Evolutionary conservation across 305 asterid species (phyloP), one percentile per base, ranked within the genome.

Genomic region (Euphrasia arctica): DNA sequence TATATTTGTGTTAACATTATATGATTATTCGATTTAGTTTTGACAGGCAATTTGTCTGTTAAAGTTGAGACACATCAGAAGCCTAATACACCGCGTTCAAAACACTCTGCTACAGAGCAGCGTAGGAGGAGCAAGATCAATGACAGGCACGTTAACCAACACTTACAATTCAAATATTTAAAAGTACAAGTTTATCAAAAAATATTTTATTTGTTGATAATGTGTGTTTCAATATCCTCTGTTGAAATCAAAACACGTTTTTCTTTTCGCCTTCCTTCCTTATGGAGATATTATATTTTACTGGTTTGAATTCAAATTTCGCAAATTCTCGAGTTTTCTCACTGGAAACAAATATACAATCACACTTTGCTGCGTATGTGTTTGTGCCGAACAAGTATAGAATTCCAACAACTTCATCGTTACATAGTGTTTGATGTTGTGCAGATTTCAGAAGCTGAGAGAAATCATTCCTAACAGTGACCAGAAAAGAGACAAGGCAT

Each of bases 41-140:
- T 67, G 70, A 58, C 84, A 90, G 98, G 85, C 58, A 75, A 75
- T 70, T 74, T 82, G 15, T 63, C 88, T 3, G 81, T 88, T 41
- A 94, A 91, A 75, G 76, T 81, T 75, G 93, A 88, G 77, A 85
- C 84, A 45, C 85, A 83, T 62, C 95, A 90, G 73, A 94, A 80
- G 76, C 95, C 99, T 34, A 90, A 71, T 72, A 94, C 98, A 54
- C 91, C 98, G 1, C 97, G 99, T 58, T 94, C 99, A 7, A 94
- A 91, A 67, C 99, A 94, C 83, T 94, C 99, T 0, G 99, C 97
- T 64, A 94, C 99, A 29, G 99, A 94, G 80, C 98, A 94, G 63
- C 98, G 99, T 15, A 81, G 99, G 79, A 85, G 99, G 79, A 81
- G 99, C 88, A 94, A 94, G 79, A 94, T 94, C 71, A 94, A 94